Conservation (phyloP, 2,329 filamentous ascomycete species). For the Trichoderma harzianum region DNA sequence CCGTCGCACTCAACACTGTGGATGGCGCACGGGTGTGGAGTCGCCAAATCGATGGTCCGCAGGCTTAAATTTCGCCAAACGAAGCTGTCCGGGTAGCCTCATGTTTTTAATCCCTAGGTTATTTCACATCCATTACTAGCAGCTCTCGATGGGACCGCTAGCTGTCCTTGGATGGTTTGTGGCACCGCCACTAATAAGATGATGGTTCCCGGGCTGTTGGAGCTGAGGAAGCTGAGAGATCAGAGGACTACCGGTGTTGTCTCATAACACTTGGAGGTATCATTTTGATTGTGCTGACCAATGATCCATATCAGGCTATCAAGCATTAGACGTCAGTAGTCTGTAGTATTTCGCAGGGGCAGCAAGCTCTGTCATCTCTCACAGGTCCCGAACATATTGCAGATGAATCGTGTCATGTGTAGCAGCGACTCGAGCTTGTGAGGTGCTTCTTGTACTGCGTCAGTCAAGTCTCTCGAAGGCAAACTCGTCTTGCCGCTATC, state of each 20-base stretch:
- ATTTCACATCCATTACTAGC: not conserved
- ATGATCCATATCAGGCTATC: not conserved
- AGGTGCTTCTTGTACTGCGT: not conserved
- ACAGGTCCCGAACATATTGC: not conserved
- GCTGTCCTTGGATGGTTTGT: not conserved
- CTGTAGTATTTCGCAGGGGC: not conserved
- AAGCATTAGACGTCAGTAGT: not conserved
- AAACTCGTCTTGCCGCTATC: not conserved
- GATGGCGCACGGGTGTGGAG: slow-evolving; percentile 6
- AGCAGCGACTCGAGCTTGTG: not conserved
- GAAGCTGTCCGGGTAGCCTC: not conserved
- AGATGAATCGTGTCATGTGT: not conserved
- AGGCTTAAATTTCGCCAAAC: not conserved
- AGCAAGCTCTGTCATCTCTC: not conserved
- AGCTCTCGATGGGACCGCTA: not conserved
- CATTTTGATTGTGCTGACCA: not conserved
- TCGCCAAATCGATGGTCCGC: not conserved
- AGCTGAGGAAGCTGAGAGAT: not conserved
- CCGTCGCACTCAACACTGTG: not conserved
- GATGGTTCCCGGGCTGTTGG: not conserved
- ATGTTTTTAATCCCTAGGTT: not conserved
- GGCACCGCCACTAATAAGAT: not conserved
- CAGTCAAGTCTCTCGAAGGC: not conserved
- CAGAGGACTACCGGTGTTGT: not conserved
- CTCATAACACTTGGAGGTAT: not conserved